Evolutionary conservation across 2,329 filamentous ascomycete genomes (phyloP).

Genomic region (Fusarium avenaceum): DNA sequence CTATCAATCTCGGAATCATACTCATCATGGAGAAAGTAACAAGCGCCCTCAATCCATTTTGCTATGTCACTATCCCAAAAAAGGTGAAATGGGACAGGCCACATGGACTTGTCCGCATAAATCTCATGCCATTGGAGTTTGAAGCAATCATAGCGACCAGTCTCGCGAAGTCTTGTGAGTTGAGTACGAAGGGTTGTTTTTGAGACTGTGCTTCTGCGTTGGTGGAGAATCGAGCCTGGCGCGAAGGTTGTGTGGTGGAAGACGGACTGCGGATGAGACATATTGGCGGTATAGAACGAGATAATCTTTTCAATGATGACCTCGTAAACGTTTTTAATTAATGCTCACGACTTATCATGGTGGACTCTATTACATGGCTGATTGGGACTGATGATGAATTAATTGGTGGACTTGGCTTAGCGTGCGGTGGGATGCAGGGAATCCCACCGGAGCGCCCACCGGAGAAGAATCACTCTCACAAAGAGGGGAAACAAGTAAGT

Average conservation of each 20-base stretch:
- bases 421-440: constrained; percentile 7
- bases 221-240: constrained; percentile 10
- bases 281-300: background rate
- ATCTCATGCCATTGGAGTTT: constrained; percentile 68
- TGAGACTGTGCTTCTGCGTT: constrained; percentile 9
- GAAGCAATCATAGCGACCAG: constrained; percentile 70
- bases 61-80: constrained; percentile 67
- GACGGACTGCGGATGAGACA: constrained; percentile 35
- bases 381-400: too few species aligned
- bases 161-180: constrained; percentile 63
- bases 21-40: constrained; percentile 25
- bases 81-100: constrained; percentile 70
- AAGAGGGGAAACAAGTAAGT: too few species aligned
- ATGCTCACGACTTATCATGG: too few species aligned
- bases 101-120: constrained; percentile 64
- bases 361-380: too few species aligned
- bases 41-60: constrained; percentile 39
- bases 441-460: constrained; percentile 1
- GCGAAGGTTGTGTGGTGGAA: constrained; percentile 22
- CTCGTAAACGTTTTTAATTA: too few species aligned
- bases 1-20: constrained; percentile 32
- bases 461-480: background rate
- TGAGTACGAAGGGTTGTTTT: constrained; percentile 56
- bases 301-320: too few species aligned
- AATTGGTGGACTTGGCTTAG: too few species aligned